Evolutionary conservation across 305 asterid species (phyloP).

Genomic region (Lippia alba): DNA sequence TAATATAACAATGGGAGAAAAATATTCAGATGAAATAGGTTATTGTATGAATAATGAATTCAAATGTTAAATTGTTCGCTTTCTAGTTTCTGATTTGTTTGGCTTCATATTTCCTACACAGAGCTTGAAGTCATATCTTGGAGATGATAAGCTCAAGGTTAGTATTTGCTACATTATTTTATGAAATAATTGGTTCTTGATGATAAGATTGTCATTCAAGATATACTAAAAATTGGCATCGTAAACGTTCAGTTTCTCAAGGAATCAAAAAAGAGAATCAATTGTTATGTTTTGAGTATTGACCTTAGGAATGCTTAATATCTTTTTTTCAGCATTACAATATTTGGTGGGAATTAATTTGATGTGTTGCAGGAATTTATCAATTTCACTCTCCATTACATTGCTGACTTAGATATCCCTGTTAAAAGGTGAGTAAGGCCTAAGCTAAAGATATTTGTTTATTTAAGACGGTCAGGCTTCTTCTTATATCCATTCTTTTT

Average conservation of each 20-base stretch:
- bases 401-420: conserved; percentile 96
- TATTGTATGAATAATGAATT: not conserved
- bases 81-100: conserved; percentile 29
- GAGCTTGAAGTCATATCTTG: conserved; percentile 87
- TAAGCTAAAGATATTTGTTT: conserved; percentile 16
- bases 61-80: conserved; percentile 7
- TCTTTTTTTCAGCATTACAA: conserved; percentile 2
- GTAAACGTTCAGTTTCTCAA: conserved; percentile 18
- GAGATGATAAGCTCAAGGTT: conserved; percentile 93
- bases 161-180: conserved; percentile 29
- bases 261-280: conserved; percentile 17
- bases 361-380: conserved; percentile 78
- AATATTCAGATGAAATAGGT: too few relatives aligned
- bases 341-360: conserved; percentile 17
- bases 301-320: conserved; percentile 2
- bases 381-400: conserved; percentile 87
- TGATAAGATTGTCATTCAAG: conserved; percentile 4
- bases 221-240: conserved; percentile 7
- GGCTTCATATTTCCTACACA: conserved; percentile 44
- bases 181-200: conserved; percentile 16
- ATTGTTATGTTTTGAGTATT: not conserved
- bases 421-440: conserved; percentile 70
- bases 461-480: conserved; percentile 21
- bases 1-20: conserved; percentile 7
- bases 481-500: conserved; percentile 33